Base-by-base conservation (phyloP, 179 eudicot genomes). In the Camellia oleifera region DNA sequence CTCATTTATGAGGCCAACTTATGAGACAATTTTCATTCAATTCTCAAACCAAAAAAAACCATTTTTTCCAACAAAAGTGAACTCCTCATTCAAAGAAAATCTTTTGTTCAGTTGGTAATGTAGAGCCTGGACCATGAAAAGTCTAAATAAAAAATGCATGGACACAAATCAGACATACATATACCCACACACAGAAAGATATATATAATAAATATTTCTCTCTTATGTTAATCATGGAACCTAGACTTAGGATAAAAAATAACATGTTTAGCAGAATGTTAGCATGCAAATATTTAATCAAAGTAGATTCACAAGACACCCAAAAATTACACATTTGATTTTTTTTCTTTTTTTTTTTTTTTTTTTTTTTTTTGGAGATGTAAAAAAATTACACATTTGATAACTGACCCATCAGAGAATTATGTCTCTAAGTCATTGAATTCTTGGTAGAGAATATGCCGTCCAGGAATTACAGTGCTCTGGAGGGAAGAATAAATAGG, bases 381-480 rank as follows among this genome's bases (percentile, higher is more conserved):
- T 26, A 26, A 26, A 26, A 26, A 0, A 26, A 26, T 26, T 26
- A 26, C 32, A 26, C 13, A 63, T 60, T 46, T 58, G 72, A 76
- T 20, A 61, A 83, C 97, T 82, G 23, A 97, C 99, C 95, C 92
- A 58, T 93, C 93, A 68, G 95, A 87, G 87, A 87, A 92, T 77
- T 82, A 82, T 50, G 81, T 87, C 81, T 97, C 97, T 75, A 97
- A 82, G 80, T 92, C 92, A 77, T 89, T 82, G 83, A 93, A 89
- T 77, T 89, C 88, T 70, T 89, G 87, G 81, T 92, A 86, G 75
- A 97, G 95, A 84, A 87, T 75, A 66, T 92, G 84, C 67, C 99
- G 88, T 69, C 94, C 92, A 48, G 91, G 92, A 75, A 97, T 88
- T 81, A 94, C 77, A 56, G 89, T 77, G 88, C 99, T 97, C 97